These are phyloP conservation scores for Colletotrichum endophyticum DNA, from an alignment of 2,329 filamentous ascomycete species.

Conservation along the genomic window DNA sequence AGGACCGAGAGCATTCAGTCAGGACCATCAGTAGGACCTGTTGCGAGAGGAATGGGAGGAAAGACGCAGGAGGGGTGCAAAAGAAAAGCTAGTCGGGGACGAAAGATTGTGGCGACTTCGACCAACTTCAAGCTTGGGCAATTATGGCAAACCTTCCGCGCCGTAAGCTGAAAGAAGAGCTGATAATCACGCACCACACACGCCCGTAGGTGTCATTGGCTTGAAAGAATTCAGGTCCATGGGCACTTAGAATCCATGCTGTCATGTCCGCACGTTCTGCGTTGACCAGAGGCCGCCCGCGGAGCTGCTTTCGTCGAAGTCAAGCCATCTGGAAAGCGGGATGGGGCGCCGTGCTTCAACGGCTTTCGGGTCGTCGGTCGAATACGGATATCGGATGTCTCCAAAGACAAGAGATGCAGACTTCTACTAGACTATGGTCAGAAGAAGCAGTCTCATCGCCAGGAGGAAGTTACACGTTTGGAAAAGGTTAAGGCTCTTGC, in stretches of 20 bases:
- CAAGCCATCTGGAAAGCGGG: background rate
- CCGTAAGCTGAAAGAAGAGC: background rate
- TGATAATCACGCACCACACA: background rate
- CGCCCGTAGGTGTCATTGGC: background rate
- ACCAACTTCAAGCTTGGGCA: background rate
- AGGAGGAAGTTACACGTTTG: background rate
- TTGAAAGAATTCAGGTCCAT: background rate
- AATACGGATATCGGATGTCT: background rate
- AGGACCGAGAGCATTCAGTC: background rate
- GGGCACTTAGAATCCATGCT: background rate
- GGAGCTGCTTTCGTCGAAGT: background rate
- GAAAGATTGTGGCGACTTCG: background rate
- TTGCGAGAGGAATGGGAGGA: background rate
- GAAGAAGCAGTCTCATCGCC: background rate
- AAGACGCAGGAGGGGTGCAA: background rate
- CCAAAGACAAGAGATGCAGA: background rate
- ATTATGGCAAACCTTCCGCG: background rate
- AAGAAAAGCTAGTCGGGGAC: background rate
- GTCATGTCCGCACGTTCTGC: background rate
- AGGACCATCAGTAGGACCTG: background rate
- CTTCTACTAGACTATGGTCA: background rate
- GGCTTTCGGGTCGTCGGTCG: background rate
- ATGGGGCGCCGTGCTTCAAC: background rate
- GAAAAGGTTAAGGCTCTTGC: background rate
- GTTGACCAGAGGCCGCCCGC: background rate